Evolutionary conservation across 768 basidiomycete species (phyloP), one percentile per base, ranked within the genome.

Genomic region (Hericium erinaceus): DNA sequence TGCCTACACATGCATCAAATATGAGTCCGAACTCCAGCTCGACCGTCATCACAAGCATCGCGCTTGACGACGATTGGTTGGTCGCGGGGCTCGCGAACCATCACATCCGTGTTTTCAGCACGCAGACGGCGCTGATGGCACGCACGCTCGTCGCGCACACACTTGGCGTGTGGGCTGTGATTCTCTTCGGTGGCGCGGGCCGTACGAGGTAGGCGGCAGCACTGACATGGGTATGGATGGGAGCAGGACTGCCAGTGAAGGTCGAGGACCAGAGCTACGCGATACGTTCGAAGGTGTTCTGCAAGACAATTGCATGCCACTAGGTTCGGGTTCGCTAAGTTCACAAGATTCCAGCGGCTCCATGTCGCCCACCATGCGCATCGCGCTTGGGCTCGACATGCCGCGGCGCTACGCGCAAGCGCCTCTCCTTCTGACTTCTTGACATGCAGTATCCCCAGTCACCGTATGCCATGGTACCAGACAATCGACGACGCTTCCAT

Each of bases 101-200:
- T 61, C 83, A 84, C 60, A 87, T 98, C 49, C 88, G 92, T 64
- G 76, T 98, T 10, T 98, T 92, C 72, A 86, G 86, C 61, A 84
- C 90, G 1, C 74, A 72, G 40, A 88, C 87, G 0, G 95, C 94
- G 0, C 80, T 86, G 2, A 80, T 89, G 52, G 78, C 79, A 41
- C 79, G 87, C 54, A 90, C 89, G 0, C 80, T 98, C 2, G 75
- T 81, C 9, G 95, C 95, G 0, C 94, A 97, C 69, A 84, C 86
- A 12, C 72, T 78, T 18, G 95, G 95, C n/a, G 93, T 97, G 1
- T 98, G 95, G 95, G 87, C 88, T 11, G 82, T 97, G 13, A 82
- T 84, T 54, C 78, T 98, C 26, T 82, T 95, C 52, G 80, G 80
- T 65, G 58, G 6, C 60, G 66, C 28, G 54, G 61, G 7, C 44